These are phyloP conservation scores for Babesia ovis DNA, from an alignment of 169 alveolate species.

Conservation along the genomic window DNA sequence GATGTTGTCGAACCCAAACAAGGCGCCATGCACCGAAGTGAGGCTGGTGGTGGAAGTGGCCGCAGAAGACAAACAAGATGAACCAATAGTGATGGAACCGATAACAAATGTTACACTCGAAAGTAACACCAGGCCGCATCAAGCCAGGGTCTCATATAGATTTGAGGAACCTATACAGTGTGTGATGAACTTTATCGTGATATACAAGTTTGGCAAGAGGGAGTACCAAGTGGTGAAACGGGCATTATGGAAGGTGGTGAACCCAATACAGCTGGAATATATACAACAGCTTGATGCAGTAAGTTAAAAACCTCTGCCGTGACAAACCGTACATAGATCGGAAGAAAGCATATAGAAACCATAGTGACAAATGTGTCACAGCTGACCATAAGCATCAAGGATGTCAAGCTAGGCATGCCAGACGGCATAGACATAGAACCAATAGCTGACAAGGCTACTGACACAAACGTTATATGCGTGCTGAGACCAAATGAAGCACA, in stretches of 20 bases:
- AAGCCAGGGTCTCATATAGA: constrained; percentile 10
- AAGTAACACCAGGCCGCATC: constrained; percentile 30
- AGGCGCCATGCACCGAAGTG: constrained; percentile 24
- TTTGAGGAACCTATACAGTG: constrained; percentile 15
- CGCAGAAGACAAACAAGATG: constrained; percentile 7
- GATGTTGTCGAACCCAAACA: constrained; percentile 25
- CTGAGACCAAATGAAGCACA: constrained; percentile 35
- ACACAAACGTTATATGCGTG: constrained; percentile 15
- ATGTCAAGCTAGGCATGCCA: constrained; percentile 22
- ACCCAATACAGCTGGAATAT: constrained; percentile 27
- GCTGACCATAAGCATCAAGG: constrained; percentile 15
- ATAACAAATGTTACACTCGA: constrained; percentile 22
- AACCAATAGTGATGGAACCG: constrained; percentile 11
- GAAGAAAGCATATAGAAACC: constrained; percentile 40
- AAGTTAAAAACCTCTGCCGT: background rate
- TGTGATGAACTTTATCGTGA: constrained; percentile 28
- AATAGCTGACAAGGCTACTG: background rate
- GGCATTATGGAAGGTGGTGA: constrained; percentile 39
- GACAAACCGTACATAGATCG: constrained; percentile 14
- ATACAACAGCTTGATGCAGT: constrained; percentile 18
- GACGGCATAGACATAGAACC: background rate
- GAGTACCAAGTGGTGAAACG: constrained; percentile 24
- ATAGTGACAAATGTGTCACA: constrained; percentile 25
- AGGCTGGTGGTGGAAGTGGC: constrained; percentile 42
- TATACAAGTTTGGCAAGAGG: constrained; percentile 18